Base-by-base conservation (phyloP, 192 early-diverging fungal species). In the Coemansia sp. region DNA sequence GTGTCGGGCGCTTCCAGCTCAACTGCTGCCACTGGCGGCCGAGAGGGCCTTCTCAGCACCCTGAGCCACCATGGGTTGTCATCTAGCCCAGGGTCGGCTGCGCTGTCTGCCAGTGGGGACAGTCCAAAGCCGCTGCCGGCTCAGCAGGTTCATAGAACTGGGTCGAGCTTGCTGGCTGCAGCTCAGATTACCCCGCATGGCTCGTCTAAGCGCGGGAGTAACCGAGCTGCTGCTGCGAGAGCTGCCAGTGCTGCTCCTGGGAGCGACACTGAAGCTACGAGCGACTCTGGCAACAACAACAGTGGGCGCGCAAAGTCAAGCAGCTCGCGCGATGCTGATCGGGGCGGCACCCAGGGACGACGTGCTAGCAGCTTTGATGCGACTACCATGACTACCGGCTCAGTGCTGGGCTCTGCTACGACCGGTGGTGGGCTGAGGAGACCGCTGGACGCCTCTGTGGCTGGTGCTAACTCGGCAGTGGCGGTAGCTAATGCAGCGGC, bases 311-410 rank as follows among this genome's bases (percentile, higher is more conserved):
- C 10, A 17, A 67, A 63, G 59, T 50, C 45, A n/a, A 32, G 39
- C 50, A 42, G 50, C 3, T 17, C 29, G 34, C 62, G 27, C 4
- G n/a, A 39, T 17, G 63, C 37, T 11, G 59, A 36, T 8, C 67
- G 7, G 1, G 57, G 36, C 17, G 36, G 32, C 32, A 36, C 25
- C 5, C 64, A 6, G 69, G 73, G 59, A 0, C 69, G 80, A 1
- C 69, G 76, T 7, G 75, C 80, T 2, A 74, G 68, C 63, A 83
- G 80, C 67, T 83, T 83, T 68, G 80, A 83, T 44, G 75, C 80
- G 5, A 61, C 75, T 11, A 63, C 66, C 0, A 58, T 53, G 12
- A 21, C 57, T 0, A 23, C 34, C 1, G 27, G 53, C n/a, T n/a
- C 59, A 12, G 69, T 44, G 17, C 42, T 44, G 51, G 51, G 51